Percentiles rank a stretch among this genome's conserved stretches.
Evolutionary conservation across 768 basidiomycete genomes (phyloP).

Genomic region (Clitopilus passeckerianus): DNA sequence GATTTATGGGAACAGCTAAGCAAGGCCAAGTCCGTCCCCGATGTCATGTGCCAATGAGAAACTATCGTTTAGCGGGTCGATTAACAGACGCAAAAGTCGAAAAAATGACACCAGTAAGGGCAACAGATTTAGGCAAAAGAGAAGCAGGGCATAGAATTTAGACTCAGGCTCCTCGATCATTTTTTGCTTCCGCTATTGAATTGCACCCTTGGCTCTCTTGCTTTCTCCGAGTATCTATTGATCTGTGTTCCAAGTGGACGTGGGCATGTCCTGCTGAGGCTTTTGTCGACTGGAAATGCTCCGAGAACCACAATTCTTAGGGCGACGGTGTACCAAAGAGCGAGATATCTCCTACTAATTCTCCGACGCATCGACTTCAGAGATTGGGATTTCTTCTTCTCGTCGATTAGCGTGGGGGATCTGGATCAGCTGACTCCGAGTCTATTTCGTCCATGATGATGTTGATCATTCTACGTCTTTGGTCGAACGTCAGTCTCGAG

Average conservation of each 20-base stretch:
- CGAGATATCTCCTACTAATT: neutral
- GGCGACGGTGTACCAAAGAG: neutral
- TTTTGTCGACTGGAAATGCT: neutral
- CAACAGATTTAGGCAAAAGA: slow-evolving; percentile 22
- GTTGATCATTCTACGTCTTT: neutral
- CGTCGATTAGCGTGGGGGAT: neutral
- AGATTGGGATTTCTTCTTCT: neutral
- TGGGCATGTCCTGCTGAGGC: neutral
- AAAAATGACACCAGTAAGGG: slow-evolving; percentile 11
- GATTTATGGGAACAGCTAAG: slow-evolving; percentile 64
- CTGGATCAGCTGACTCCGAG: neutral
- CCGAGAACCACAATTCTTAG: neutral
- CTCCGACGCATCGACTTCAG: neutral
- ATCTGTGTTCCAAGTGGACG: neutral
- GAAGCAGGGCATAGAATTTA: slow-evolving; percentile 18
- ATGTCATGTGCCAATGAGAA: slow-evolving; percentile 77
- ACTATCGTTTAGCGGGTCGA: slow-evolving; percentile 66
- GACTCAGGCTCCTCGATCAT: neutral
- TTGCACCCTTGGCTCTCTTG: neutral
- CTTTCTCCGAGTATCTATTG: neutral
- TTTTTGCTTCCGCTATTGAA: neutral
- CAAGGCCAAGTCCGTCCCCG: slow-evolving; percentile 85
- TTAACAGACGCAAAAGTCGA: slow-evolving; percentile 26
- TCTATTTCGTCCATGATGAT: neutral
- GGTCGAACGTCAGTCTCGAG: neutral